A percentile compares a stretch with the other conserved stretches of the same genome.
Evolutionary conservation across 805 yeast genomes (phyloP).

Genomic region (Ogataea allantospora): DNA sequence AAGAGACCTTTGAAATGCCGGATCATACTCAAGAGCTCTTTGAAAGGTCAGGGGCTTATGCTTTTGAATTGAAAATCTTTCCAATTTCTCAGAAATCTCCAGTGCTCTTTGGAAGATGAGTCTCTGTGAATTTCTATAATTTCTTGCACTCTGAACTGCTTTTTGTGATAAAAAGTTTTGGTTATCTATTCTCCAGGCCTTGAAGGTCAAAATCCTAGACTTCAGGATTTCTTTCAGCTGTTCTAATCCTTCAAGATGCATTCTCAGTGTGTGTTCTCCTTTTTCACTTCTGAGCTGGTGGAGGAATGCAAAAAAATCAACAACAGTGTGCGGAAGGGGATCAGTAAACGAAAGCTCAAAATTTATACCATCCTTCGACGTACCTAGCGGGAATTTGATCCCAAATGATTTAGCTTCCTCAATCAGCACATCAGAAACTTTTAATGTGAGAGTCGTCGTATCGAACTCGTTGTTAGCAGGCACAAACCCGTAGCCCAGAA

Average conservation of each 20-base stretch:
- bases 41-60: slow-evolving; percentile 58
- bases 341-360: slow-evolving; percentile 31
- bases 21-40: slow-evolving; percentile 42
- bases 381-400: slow-evolving; percentile 39
- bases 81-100: slow-evolving; percentile 45
- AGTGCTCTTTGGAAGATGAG: slow-evolving; percentile 43
- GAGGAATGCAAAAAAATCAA: slow-evolving; percentile 54
- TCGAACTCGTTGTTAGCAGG: slow-evolving; percentile 53
- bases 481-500: slow-evolving; percentile 79
- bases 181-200: slow-evolving; percentile 29
- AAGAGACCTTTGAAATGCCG: slow-evolving; percentile 40
- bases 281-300: slow-evolving; percentile 50
- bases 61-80: slow-evolving; percentile 43
- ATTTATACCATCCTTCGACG: slow-evolving; percentile 39
- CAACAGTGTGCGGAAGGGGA: slow-evolving; percentile 40
- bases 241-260: slow-evolving; percentile 59
- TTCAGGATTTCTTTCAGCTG: slow-evolving; percentile 51
- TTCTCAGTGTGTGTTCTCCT: slow-evolving; percentile 44
- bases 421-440: slow-evolving; percentile 39
- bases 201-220: slow-evolving; percentile 45
- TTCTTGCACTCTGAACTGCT: slow-evolving; percentile 37
- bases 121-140: slow-evolving; percentile 50
- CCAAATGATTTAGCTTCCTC: slow-evolving; percentile 36
- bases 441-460: slow-evolving; percentile 56
- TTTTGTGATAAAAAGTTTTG: slow-evolving; percentile 20